These are phyloP conservation scores for Rhynchosporium graminicola DNA, from an alignment of 2,329 filamentous ascomycete species.

Conservation along the genomic window DNA sequence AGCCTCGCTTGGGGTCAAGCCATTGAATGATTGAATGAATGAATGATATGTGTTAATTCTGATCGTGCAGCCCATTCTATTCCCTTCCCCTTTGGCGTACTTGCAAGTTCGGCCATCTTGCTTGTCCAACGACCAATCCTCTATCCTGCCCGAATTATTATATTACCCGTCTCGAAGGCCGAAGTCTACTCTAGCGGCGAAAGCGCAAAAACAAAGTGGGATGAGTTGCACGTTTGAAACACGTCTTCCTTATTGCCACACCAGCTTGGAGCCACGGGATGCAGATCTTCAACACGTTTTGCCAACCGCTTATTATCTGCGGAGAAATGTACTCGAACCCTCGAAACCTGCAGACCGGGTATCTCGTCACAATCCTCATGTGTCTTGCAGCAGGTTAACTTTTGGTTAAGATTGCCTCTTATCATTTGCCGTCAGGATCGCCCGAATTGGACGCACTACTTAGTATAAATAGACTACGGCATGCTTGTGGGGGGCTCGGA, in stretches of 20 bases:
- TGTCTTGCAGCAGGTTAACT: conserved; percentile 2
- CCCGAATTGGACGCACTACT: background rate
- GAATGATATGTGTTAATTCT: too few species aligned
- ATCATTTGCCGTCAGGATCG: conserved; percentile 7
- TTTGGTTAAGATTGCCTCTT: conserved; percentile 8
- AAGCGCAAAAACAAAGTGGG: background rate
- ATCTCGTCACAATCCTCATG: conserved; percentile 1
- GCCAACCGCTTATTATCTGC: background rate
- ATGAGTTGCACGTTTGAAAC: background rate
- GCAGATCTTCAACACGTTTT: background rate
- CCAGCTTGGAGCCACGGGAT: conserved; percentile 8
- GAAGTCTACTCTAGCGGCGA: background rate
- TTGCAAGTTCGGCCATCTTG: too few species aligned
- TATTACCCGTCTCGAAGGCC: too few species aligned
- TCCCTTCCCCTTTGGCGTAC: too few species aligned
- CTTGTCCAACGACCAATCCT: background rate
- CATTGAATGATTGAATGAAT: background rate
- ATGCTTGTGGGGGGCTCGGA: background rate
- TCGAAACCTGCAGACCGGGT: background rate
- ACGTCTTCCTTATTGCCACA: background rate
- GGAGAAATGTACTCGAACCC: conserved; percentile 1
- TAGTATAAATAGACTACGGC: background rate
- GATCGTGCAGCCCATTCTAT: too few species aligned
- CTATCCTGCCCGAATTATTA: background rate
- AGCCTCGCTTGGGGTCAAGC: background rate